A percentile compares a stretch with the other conserved stretches of the same genome.
Conservation (phyloP, 805 yeast genomes). For the Candida ovalis region DNA sequence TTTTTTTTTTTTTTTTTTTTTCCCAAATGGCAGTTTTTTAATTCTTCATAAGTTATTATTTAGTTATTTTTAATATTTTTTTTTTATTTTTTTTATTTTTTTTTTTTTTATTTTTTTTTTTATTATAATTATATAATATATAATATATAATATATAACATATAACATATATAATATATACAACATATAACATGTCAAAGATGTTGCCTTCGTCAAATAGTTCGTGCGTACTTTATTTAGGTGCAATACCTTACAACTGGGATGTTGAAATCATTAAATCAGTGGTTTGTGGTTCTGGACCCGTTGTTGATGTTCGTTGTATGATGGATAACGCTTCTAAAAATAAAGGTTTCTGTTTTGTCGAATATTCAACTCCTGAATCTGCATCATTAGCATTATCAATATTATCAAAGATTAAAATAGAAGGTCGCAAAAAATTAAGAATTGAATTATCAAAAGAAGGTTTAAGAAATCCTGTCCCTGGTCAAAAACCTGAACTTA, state of each 20-base stretch:
- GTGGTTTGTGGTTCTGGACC: conserved; percentile 73
- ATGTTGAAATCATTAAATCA: conserved; percentile 54
- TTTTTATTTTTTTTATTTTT: no score
- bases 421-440: conserved; percentile 43
- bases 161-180: no score
- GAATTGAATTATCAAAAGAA: conserved; percentile 62
- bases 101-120: no score
- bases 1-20: no score
- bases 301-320: conserved; percentile 61
- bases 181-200: not conserved
- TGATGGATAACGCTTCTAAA: conserved; percentile 54
- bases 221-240: conserved; percentile 56
- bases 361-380: conserved; percentile 49
- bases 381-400: conserved; percentile 48
- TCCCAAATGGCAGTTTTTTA: not conserved
- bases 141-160: no score
- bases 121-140: no score
- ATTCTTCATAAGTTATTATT: not conserved
- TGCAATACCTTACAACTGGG: conserved; percentile 71
- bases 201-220: conserved; percentile 22
- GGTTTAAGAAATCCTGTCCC: conserved; percentile 42
- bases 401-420: conserved; percentile 43
- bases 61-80: no score
- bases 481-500: conserved; percentile 39
- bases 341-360: conserved; percentile 68